Percentiles rank a stretch among this genome's conserved stretches.
These are phyloP conservation scores for Yamagishiella unicocca DNA, from an alignment of 139 green algal species.

Conservation along the genomic window DNA sequence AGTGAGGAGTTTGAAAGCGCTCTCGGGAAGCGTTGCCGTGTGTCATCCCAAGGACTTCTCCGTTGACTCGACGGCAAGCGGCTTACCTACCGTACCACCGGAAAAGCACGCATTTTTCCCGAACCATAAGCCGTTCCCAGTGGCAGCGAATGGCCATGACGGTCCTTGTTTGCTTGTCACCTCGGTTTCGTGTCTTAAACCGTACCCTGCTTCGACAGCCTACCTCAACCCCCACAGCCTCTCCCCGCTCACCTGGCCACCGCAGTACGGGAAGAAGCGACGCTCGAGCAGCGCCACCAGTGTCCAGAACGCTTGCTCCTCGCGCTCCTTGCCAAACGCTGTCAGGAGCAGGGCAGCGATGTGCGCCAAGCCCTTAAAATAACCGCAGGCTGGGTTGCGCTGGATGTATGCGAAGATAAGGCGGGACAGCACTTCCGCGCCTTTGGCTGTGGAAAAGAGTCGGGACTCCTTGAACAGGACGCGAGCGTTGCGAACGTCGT, in stretches of 20 bases:
- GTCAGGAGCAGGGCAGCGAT: slow-evolving; percentile 57
- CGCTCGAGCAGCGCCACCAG: slow-evolving; percentile 50
- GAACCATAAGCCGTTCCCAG: no score
- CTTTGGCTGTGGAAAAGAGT: slow-evolving; percentile 30
- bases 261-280: slow-evolving; percentile 28
- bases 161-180: no score
- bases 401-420: slow-evolving; percentile 44
- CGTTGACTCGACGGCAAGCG: no score
- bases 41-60: no score
- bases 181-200: no score
- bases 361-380: slow-evolving; percentile 29
- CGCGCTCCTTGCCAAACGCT: slow-evolving; percentile 48
- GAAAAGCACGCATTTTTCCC: no score
- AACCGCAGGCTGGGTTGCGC: slow-evolving; percentile 27
- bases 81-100: no score
- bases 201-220: no score
- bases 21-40: no score
- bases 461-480: neutral
- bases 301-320: slow-evolving; percentile 62
- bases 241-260: slow-evolving; percentile 14
- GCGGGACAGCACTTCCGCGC: slow-evolving; percentile 22
- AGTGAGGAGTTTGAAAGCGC: no score
- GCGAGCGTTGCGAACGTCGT: slow-evolving; percentile 3
- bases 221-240: no score
- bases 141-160: no score